These are phyloP conservation scores for Lanmaoa pseudosensibilis DNA, from an alignment of 768 basidiomycete species.

Conservation along the genomic window DNA sequence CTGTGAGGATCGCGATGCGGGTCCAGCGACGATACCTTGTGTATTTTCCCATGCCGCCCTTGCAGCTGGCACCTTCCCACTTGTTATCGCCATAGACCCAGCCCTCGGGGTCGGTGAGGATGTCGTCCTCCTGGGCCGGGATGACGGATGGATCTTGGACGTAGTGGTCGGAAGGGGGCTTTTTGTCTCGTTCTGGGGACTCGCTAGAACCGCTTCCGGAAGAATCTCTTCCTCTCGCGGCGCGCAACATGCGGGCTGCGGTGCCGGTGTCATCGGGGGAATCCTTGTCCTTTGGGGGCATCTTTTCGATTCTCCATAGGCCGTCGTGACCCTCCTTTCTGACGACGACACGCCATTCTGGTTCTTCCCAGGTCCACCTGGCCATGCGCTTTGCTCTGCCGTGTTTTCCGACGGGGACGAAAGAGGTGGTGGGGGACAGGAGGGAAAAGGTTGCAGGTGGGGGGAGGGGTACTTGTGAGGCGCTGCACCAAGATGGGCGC, in stretches of 20 bases:
- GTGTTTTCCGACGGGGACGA: constrained; percentile 49
- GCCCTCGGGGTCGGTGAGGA: constrained; percentile 77
- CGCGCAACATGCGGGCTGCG: constrained; percentile 50
- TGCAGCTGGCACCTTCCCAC: constrained; percentile 77
- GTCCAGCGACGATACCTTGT: constrained; percentile 87
- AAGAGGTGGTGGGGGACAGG: constrained; percentile 60
- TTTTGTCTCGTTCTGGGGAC: constrained; percentile 25
- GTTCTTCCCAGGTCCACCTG: constrained; percentile 87
- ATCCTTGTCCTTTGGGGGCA: constrained; percentile 48
- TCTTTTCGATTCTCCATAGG: constrained; percentile 56
- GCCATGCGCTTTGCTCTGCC: constrained; percentile 68
- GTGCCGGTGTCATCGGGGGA: constrained; percentile 45
- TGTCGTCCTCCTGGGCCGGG: constrained; percentile 47
- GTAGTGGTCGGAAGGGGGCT: constrained; percentile 23
- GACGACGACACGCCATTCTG: constrained; percentile 83
- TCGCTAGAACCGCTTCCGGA: constrained; percentile 17
- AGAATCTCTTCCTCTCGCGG: constrained; percentile 48
- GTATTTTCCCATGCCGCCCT: constrained; percentile 90
- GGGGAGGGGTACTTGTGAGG: constrained; percentile 55
- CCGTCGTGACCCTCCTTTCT: constrained; percentile 51
- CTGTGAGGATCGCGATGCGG: constrained; percentile 74
- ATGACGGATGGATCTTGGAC: constrained; percentile 30
- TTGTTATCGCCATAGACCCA: constrained; percentile 97
- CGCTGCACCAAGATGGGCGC: constrained; percentile 83
- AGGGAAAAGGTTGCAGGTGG: constrained; percentile 70